A percentile compares a stretch with the other conserved stretches of the same genome.
Evolutionary conservation across 257 asterid genomes (phyloP).

Genomic region (Gardenia jasminoides): DNA sequence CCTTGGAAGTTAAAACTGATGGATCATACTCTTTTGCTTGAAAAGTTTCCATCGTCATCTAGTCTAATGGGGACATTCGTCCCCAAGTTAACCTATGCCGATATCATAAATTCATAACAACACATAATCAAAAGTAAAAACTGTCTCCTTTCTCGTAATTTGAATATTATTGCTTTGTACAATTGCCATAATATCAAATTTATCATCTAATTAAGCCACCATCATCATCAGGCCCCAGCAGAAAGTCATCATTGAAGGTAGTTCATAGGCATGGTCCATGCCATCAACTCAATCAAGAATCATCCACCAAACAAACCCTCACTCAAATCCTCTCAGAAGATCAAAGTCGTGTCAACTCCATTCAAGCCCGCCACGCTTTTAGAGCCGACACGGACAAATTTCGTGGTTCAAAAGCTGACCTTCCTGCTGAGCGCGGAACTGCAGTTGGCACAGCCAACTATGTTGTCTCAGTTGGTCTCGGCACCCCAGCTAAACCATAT

Average conservation of each 20-base stretch:
- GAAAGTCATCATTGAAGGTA: conserved; percentile 45
- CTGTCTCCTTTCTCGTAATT: neutral
- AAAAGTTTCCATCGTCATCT: neutral
- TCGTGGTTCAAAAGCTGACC: conserved; percentile 16
- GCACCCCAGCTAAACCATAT: conserved; percentile 47
- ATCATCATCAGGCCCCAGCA: conserved; percentile 42
- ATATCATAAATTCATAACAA: neutral
- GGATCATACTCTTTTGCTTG: neutral
- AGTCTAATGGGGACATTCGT: neutral
- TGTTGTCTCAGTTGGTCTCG: conserved; percentile 59
- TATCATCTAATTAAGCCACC: conserved; percentile 2
- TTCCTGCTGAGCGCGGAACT: conserved; percentile 48
- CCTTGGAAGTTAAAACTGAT: neutral
- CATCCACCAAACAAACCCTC: conserved; percentile 22
- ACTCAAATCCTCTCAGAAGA: conserved; percentile 51
- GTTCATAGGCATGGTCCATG: conserved; percentile 64
- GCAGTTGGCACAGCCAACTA: conserved; percentile 61
- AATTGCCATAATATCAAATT: neutral
- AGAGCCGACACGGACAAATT: neutral
- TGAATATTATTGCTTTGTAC: neutral
- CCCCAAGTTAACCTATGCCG: neutral
- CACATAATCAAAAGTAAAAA: neutral
- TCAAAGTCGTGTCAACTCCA: conserved; percentile 50
- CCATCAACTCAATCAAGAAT: conserved; percentile 20
- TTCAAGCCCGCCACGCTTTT: conserved; percentile 33